phyloP scores from a whole-genome alignment of 495 filamentous ascomycete genomes.

The Glarea lozoyensis region DNA sequence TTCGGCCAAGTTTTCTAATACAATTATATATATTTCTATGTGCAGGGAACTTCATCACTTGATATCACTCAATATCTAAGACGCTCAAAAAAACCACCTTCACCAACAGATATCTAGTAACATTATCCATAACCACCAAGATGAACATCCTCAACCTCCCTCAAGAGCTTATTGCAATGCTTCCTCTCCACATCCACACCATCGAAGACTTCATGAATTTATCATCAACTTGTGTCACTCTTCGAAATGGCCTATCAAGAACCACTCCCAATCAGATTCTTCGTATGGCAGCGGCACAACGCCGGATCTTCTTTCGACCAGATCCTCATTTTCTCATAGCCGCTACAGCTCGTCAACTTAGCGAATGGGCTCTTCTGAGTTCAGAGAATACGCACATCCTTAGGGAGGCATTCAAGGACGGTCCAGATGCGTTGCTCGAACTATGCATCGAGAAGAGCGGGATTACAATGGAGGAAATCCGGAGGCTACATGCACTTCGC shows the following conservation, averaged over 20 bases:
- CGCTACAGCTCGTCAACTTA: slow-evolving; percentile 24
- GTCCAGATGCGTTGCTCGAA: slow-evolving; percentile 25
- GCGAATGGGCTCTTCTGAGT: slow-evolving; percentile 27
- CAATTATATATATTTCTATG: too few relatives aligned
- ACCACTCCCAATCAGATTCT: not conserved
- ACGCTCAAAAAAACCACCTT: too few relatives aligned
- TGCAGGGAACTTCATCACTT: too few relatives aligned
- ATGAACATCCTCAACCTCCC: slow-evolving; percentile 19
- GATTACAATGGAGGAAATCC: slow-evolving; percentile 28
- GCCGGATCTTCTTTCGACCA: slow-evolving; percentile 29
- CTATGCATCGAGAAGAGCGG: slow-evolving; percentile 25
- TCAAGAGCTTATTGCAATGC: slow-evolving; percentile 22
- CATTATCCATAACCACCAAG: not conserved
- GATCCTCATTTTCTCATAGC: slow-evolving; percentile 28
- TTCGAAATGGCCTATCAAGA: slow-evolving; percentile 25
- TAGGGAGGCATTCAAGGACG: slow-evolving; percentile 11
- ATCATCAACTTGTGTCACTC: slow-evolving; percentile 23
- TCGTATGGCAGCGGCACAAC: slow-evolving; percentile 16
- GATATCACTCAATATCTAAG: too few relatives aligned
- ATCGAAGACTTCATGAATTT: slow-evolving; percentile 30
- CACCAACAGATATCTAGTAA: too few relatives aligned
- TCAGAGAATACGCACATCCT: slow-evolving; percentile 16
- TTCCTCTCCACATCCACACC: slow-evolving; percentile 26
- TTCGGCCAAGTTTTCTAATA: too few relatives aligned
- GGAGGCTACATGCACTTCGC: slow-evolving; percentile 23